Percentiles rank a stretch among this genome's conserved stretches.
phyloP scores from a whole-genome alignment of 192 early-diverging fungal genomes.

The Allomyces macrogynus region DNA sequence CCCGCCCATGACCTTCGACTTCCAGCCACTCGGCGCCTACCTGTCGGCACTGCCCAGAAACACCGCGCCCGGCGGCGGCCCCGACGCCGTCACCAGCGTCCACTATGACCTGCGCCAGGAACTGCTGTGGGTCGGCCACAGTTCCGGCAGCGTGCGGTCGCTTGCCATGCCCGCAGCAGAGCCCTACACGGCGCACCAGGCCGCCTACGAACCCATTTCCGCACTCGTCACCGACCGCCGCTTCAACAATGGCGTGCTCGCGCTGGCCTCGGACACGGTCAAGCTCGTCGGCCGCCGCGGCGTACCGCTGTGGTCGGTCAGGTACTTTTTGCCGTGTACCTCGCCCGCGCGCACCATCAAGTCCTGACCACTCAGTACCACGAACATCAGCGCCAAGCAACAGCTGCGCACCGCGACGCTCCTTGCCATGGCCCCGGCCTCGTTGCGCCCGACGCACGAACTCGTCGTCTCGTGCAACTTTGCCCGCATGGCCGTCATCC shows the following conservation, averaged over 20 bases:
- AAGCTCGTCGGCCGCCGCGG: background rate
- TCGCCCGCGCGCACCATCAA: too few species aligned
- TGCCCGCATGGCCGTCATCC: background rate
- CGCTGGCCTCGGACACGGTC: background rate
- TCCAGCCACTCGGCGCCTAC: too few species aligned
- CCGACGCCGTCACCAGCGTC: too few species aligned
- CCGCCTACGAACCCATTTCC: background rate
- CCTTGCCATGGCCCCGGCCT: background rate
- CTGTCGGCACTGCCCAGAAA: too few species aligned
- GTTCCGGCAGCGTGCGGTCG: background rate
- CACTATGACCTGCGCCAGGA: too few species aligned
- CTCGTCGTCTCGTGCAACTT: background rate
- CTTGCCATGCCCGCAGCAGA: background rate
- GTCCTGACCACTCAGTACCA: background rate
- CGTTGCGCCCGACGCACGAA: background rate
- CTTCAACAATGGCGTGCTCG: background rate
- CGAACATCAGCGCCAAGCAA: background rate
- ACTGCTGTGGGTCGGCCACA: too few species aligned
- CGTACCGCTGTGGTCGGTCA: background rate
- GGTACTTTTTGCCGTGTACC: too few species aligned
- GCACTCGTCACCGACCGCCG: background rate
- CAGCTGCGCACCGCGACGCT: background rate
- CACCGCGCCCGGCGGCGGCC: too few species aligned
- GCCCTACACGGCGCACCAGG: background rate
- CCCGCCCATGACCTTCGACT: too few species aligned